phyloP scores from a whole-genome alignment of 768 basidiomycete genomes.

The Lactifluus echinatus region DNA sequence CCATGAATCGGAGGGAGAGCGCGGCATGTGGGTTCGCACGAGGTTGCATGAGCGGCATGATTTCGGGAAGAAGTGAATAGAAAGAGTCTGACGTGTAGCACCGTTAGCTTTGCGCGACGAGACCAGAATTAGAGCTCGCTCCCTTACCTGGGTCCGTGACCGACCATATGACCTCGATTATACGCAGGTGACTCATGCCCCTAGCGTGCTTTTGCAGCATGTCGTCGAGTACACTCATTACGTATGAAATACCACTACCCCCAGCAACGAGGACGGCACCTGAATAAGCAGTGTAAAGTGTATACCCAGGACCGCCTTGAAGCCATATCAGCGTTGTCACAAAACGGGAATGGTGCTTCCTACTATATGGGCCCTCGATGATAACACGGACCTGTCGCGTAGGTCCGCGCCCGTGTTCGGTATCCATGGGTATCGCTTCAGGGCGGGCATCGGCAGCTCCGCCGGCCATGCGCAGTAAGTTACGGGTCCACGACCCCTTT shows the following conservation, averaged over 20 bases:
- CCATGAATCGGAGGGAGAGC: constrained; percentile 31
- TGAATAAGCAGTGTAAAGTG: constrained; percentile 41
- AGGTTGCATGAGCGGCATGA: constrained; percentile 32
- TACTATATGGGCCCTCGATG: constrained; percentile 49
- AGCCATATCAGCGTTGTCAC: constrained; percentile 10
- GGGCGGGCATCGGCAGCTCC: constrained; percentile 29
- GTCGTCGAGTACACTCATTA: constrained; percentile 43
- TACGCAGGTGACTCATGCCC: constrained; percentile 31
- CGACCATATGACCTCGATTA: constrained; percentile 48
- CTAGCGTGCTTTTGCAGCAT: constrained; percentile 34
- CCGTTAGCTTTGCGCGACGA: too few species aligned
- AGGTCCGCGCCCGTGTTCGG: constrained; percentile 4
- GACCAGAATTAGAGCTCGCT: constrained; percentile 12
- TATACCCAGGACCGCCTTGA: constrained; percentile 37
- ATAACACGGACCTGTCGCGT: constrained; percentile 30
- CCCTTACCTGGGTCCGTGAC: constrained; percentile 36
- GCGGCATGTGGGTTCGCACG: constrained; percentile 23
- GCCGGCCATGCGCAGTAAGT: constrained; percentile 34
- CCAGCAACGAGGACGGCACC: constrained; percentile 49
- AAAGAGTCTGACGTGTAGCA: constrained; percentile 26
- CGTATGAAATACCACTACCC: constrained; percentile 54
- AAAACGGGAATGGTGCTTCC: not conserved
- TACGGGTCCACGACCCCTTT: constrained; percentile 42
- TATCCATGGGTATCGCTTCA: not conserved
- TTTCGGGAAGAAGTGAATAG: constrained; percentile 32